Percentiles rank a stretch among this genome's conserved stretches.
Conservation (phyloP, 352 stramenopile species). For the Pythium rishiriense region DNA sequence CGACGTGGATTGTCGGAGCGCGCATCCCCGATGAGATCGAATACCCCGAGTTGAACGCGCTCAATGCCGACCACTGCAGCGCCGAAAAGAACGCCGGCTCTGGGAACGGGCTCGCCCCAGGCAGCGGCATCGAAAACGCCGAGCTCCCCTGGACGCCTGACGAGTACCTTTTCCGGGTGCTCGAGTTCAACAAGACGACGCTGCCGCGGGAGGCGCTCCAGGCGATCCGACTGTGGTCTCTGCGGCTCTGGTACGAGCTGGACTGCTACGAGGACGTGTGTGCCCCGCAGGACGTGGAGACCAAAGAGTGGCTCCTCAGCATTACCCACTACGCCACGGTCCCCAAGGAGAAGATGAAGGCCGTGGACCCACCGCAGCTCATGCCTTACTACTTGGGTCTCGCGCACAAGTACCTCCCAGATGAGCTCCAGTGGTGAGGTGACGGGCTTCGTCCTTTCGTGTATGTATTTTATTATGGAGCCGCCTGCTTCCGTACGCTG, state of each 20-base stretch:
- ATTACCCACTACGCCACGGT: conserved; percentile 39
- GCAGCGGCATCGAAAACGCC: conserved; percentile 39
- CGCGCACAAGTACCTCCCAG: conserved; percentile 70
- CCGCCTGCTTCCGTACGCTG: background rate
- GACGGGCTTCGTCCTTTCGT: background rate
- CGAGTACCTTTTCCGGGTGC: conserved; percentile 72
- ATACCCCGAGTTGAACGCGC: conserved; percentile 58
- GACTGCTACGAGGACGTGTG: conserved; percentile 55
- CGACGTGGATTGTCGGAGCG: conserved; percentile 65
- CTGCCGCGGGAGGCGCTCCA: conserved; percentile 66
- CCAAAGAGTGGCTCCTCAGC: conserved; percentile 68
- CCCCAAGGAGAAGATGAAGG: conserved; percentile 43
- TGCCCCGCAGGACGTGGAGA: conserved; percentile 48
- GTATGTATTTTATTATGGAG: conserved; percentile 17
- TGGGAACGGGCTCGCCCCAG: too few relatives aligned
- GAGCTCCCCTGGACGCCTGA: conserved; percentile 74
- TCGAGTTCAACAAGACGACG: conserved; percentile 62
- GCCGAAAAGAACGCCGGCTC: conserved; percentile 4
- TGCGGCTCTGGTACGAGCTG: conserved; percentile 66
- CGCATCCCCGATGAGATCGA: conserved; percentile 61
- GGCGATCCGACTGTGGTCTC: conserved; percentile 71
- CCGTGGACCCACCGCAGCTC: conserved; percentile 34
- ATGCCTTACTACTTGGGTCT: conserved; percentile 73
- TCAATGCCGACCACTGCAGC: conserved; percentile 61
- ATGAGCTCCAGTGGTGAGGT: conserved; percentile 70